phyloP scores from a whole-genome alignment of 768 basidiomycete species.

The Lactarius hatsudake region DNA sequence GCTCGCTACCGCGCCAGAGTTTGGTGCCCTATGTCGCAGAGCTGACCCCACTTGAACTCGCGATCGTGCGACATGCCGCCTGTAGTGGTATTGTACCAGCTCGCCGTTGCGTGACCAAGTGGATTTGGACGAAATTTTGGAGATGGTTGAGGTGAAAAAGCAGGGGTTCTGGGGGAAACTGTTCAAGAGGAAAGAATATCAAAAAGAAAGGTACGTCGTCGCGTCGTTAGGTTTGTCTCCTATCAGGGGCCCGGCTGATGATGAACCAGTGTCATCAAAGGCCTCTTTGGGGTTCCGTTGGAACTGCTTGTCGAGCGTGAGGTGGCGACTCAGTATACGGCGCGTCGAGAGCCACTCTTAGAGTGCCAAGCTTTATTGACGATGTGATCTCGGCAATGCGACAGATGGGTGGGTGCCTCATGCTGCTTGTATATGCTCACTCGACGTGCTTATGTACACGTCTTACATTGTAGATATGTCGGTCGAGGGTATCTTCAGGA shows the following conservation, averaged over 20 bases:
- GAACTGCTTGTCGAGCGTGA: slow-evolving; percentile 88
- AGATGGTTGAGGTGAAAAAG: slow-evolving; percentile 91
- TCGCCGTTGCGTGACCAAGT: slow-evolving; percentile 79
- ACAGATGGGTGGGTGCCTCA: slow-evolving; percentile 81
- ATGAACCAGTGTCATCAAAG: slow-evolving; percentile 40
- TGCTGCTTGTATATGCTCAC: neutral
- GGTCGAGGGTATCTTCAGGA: slow-evolving; percentile 96
- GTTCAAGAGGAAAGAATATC: slow-evolving; percentile 89
- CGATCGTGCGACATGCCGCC: slow-evolving; percentile 90
- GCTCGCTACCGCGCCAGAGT: slow-evolving; percentile 75
- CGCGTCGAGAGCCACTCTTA: slow-evolving; percentile 75
- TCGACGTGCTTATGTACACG: slow-evolving; percentile 9
- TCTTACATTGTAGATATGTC: slow-evolving; percentile 77
- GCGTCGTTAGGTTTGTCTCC: neutral
- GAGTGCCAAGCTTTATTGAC: slow-evolving; percentile 96
- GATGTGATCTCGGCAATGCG: slow-evolving; percentile 98
- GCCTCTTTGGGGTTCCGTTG: slow-evolving; percentile 90
- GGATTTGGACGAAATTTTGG: slow-evolving; percentile 90
- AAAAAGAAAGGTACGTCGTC: slow-evolving; percentile 72
- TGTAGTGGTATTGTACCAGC: slow-evolving; percentile 73
- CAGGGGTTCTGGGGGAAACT: slow-evolving; percentile 94
- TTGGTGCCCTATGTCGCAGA: slow-evolving; percentile 84
- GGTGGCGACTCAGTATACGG: slow-evolving; percentile 95
- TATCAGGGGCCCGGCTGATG: slow-evolving; percentile 19
- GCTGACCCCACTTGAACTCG: slow-evolving; percentile 77